These are phyloP conservation scores for Scytalidium sp. DNA, from an alignment of 2,329 filamentous ascomycete species.

Conservation along the genomic window DNA sequence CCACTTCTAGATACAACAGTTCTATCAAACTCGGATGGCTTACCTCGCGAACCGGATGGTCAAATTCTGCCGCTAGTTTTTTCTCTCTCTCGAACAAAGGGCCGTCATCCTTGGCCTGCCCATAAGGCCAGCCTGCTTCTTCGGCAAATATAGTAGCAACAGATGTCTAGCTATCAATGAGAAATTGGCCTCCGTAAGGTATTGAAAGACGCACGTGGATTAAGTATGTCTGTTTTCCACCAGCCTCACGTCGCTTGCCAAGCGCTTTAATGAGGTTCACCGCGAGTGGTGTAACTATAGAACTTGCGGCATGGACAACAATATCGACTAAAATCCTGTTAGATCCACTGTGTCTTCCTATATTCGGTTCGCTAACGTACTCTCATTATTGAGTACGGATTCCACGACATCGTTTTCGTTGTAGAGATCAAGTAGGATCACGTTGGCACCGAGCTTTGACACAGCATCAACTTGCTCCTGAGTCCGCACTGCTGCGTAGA, in stretches of 20 bases:
- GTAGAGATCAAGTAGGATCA: conserved; percentile 28
- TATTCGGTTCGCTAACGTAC: conserved; percentile 16
- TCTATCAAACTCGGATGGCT: neutral
- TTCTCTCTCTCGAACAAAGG: conserved; percentile 19
- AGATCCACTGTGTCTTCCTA: conserved; percentile 7
- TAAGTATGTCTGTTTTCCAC: conserved; percentile 26
- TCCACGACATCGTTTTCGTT: conserved; percentile 24
- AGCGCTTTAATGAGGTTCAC: conserved; percentile 31
- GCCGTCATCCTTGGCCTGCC: conserved; percentile 14
- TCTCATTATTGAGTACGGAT: conserved; percentile 20
- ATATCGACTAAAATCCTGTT: conserved; percentile 29
- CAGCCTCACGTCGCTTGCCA: conserved; percentile 24
- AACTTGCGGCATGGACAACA: conserved; percentile 33
- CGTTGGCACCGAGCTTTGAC: conserved; percentile 27
- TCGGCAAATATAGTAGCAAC: neutral
- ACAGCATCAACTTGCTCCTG: conserved; percentile 30
- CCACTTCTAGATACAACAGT: too few relatives aligned
- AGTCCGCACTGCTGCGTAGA: conserved; percentile 32
- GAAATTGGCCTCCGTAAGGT: neutral
- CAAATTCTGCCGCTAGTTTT: conserved; percentile 13
- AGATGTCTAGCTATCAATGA: too few relatives aligned
- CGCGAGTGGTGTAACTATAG: conserved; percentile 22
- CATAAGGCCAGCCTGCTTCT: conserved; percentile 18
- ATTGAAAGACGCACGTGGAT: conserved; percentile 28
- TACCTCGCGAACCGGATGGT: conserved; percentile 18